Percentiles rank a stretch among this genome's conserved stretches.
Conservation (phyloP, 306 rosid species). For the Vigna hirtella region DNA sequence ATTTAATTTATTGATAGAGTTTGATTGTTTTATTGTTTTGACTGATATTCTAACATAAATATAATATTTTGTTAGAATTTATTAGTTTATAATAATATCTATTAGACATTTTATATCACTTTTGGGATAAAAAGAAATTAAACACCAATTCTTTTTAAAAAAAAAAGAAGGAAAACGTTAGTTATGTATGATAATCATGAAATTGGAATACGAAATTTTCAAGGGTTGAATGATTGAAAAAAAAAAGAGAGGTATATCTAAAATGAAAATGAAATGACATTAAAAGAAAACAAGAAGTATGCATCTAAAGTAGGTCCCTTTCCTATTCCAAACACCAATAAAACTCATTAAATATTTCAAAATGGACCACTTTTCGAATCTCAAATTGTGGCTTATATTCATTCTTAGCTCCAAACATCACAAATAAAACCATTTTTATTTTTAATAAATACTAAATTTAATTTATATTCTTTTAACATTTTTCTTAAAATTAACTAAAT, state of each 20-base stretch:
- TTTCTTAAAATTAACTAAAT: too few species aligned
- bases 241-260: neutral
- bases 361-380: neutral
- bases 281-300: conserved; percentile 36
- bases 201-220: conserved; percentile 13
- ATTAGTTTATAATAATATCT: too few species aligned
- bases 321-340: neutral
- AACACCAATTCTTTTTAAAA: neutral
- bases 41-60: too few species aligned
- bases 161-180: neutral
- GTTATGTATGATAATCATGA: conserved; percentile 1
- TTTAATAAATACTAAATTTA: neutral
- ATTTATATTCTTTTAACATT: too few species aligned
- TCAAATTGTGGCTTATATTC: conserved; percentile 29
- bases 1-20: too few species aligned
- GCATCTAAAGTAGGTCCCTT: conserved; percentile 39
- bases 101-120: too few species aligned
- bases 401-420: neutral
- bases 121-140: too few species aligned
- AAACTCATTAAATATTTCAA: conserved; percentile 9
- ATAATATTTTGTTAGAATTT: too few species aligned
- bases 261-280: conserved; percentile 30
- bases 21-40: too few species aligned
- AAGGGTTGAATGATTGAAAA: neutral
- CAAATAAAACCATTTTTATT: neutral